Percentiles rank a stretch among this genome's conserved stretches.
These are phyloP conservation scores for Sparassis latifolia DNA, from an alignment of 1,284 basidiomycete species.

Conservation along the genomic window DNA sequence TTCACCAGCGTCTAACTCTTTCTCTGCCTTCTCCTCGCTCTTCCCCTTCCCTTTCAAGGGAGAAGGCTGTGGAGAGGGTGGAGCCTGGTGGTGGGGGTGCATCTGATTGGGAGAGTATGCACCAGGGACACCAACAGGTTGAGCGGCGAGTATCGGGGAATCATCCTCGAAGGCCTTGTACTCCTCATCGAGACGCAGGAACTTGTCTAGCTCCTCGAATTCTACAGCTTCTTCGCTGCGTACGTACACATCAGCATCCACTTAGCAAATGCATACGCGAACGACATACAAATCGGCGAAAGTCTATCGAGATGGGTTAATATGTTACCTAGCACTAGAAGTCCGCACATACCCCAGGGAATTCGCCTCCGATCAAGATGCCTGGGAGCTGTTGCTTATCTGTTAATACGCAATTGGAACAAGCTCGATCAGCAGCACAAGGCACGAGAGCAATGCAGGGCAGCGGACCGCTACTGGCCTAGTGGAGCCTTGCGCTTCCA, in stretches of 20 bases:
- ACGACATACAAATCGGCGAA: conserved; percentile 49
- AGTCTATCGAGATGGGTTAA: conserved; percentile 27
- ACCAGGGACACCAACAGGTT: conserved; percentile 73
- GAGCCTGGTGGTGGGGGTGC: conserved; percentile 61
- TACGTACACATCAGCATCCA: conserved; percentile 43
- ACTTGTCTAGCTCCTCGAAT: conserved; percentile 58
- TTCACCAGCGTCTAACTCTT: conserved; percentile 56
- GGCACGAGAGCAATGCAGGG: background rate
- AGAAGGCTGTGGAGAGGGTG: conserved; percentile 44
- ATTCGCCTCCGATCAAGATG: conserved; percentile 67
- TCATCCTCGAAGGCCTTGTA: conserved; percentile 43
- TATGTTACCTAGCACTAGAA: no score
- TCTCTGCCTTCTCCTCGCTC: conserved; percentile 20
- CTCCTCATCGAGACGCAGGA: conserved; percentile 68
- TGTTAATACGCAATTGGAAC: conserved; percentile 18
- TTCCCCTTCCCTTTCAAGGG: conserved; percentile 26
- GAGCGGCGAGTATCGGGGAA: conserved; percentile 39
- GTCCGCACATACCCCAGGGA: conserved; percentile 40
- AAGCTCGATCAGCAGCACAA: conserved; percentile 2
- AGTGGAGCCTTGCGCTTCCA: conserved; percentile 74
- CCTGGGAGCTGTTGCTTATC: conserved; percentile 78
- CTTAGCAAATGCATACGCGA: no score
- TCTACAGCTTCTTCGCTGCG: conserved; percentile 77
- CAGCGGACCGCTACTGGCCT: conserved; percentile 33
- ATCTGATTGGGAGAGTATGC: conserved; percentile 67